Evolutionary conservation across 148 eudicot genomes (phyloP).

Genomic region (Spergularia bocconei): DNA sequence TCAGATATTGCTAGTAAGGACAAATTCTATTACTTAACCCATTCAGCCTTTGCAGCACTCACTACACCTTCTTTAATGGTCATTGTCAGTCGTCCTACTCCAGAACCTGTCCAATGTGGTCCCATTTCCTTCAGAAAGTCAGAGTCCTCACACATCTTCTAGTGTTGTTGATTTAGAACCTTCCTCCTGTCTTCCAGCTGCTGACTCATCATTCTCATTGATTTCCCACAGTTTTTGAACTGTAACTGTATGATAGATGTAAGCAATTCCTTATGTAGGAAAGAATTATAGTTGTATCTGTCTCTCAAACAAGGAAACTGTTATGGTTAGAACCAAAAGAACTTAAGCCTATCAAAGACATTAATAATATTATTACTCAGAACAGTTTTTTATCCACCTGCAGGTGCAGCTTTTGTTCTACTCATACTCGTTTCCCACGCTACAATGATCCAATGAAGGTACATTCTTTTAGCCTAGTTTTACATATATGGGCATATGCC

Average conservation of each 20-base stretch:
- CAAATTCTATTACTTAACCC: too few relatives aligned
- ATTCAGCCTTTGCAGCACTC: too few relatives aligned
- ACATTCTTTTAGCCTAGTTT: conserved; percentile 1
- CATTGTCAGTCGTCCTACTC: too few relatives aligned
- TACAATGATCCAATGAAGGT: conserved; percentile 92
- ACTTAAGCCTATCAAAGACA: not conserved
- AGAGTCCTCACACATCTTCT: too few relatives aligned
- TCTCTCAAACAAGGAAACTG: not conserved
- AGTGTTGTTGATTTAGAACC: too few relatives aligned
- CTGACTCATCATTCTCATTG: too few relatives aligned
- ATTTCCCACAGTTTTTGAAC: too few relatives aligned
- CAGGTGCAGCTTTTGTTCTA: conserved; percentile 78
- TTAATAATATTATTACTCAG: conserved; percentile 13
- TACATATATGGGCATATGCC: not conserved
- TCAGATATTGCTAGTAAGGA: too few relatives aligned
- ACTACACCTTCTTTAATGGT: too few relatives aligned
- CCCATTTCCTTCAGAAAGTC: too few relatives aligned
- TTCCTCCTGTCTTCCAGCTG: too few relatives aligned
- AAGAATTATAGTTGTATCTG: not conserved
- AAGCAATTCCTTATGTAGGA: not conserved
- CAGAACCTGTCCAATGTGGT: too few relatives aligned
- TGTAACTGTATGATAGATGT: not conserved
- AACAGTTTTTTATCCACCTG: conserved; percentile 19
- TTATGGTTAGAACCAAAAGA: not conserved
- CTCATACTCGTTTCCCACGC: conserved; percentile 88